Conservation (phyloP, 1,139 yeast species). For the Hansenula anomala region DNA sequence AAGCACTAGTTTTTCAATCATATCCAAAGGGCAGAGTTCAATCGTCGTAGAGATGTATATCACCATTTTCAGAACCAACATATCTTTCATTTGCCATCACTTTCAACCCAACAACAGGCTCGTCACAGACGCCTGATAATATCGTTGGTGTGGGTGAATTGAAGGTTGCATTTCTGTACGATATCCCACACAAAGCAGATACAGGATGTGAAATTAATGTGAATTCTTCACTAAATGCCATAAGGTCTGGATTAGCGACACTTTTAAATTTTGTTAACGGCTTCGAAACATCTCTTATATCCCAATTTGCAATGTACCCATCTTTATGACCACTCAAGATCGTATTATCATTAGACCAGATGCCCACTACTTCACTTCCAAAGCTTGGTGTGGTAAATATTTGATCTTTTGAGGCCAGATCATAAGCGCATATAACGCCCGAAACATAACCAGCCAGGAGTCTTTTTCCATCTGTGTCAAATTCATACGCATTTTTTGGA, state of each 20-base stretch:
- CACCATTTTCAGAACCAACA: too few relatives aligned
- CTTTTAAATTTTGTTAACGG: neutral
- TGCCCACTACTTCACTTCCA: conserved; percentile 12
- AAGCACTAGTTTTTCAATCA: too few relatives aligned
- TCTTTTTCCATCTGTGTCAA: conserved; percentile 35
- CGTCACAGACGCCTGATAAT: too few relatives aligned
- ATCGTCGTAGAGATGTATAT: too few relatives aligned
- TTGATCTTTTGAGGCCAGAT: conserved; percentile 25
- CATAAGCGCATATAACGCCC: conserved; percentile 40
- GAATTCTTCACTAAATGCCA: too few relatives aligned
- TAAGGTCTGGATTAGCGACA: neutral
- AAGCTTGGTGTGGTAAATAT: conserved; percentile 17
- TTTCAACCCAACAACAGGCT: too few relatives aligned
- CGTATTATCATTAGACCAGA: conserved; percentile 5
- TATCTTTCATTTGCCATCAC: too few relatives aligned
- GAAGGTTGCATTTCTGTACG: too few relatives aligned
- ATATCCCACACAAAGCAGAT: too few relatives aligned
- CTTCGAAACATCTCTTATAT: neutral
- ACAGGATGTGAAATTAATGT: too few relatives aligned
- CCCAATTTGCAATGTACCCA: neutral
- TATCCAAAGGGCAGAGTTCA: too few relatives aligned
- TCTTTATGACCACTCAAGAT: neutral
- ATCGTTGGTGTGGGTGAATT: too few relatives aligned
- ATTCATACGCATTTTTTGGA: conserved; percentile 31
- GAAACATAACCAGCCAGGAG: conserved; percentile 44